A percentile compares a stretch with the other conserved stretches of the same genome.
phyloP scores from a whole-genome alignment of 2,329 filamentous ascomycete genomes.

The Scopulariopsis brevicaulis region DNA sequence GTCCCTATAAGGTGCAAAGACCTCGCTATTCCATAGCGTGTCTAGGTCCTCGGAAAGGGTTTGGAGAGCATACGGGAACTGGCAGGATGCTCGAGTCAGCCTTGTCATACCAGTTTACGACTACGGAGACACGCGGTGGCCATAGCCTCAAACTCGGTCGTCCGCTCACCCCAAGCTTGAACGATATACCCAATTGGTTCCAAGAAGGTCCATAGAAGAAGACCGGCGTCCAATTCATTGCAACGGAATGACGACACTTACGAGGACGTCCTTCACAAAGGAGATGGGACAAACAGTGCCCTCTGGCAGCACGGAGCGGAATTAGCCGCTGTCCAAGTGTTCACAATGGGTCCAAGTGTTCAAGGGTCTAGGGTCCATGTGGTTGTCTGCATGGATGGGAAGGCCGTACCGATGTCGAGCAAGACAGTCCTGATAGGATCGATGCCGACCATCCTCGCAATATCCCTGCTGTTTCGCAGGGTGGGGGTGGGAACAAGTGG shows the following conservation, averaged over 20 bases:
- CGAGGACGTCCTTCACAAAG: slow-evolving; percentile 73
- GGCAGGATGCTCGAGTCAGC: not conserved
- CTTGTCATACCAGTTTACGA: slow-evolving; percentile 1
- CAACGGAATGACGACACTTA: slow-evolving; percentile 32
- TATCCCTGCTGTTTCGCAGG: not conserved
- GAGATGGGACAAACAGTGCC: slow-evolving; percentile 75
- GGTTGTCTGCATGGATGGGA: not conserved
- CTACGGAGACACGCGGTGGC: not conserved
- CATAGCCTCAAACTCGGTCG: not conserved
- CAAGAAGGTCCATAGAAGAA: not conserved
- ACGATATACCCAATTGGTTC: not conserved
- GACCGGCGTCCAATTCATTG: not conserved
- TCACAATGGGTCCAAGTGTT: not conserved
- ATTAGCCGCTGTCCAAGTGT: slow-evolving; percentile 1
- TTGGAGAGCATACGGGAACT: slow-evolving; percentile 70
- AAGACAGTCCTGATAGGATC: slow-evolving; percentile 31
- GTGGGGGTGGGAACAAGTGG: not conserved
- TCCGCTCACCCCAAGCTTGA: not conserved
- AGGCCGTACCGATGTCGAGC: slow-evolving; percentile 42
- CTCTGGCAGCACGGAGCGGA: slow-evolving; percentile 32
- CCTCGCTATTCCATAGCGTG: slow-evolving; percentile 53
- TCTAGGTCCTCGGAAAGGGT: slow-evolving; percentile 53
- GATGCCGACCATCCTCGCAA: slow-evolving; percentile 1
- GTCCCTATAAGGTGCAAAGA: slow-evolving; percentile 56
- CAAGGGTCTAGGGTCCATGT: not conserved